Percentiles rank a stretch among this genome's conserved stretches.
Evolutionary conservation across 352 stramenopile species (phyloP).

Genomic region (Phytophthora pluvialis): DNA sequence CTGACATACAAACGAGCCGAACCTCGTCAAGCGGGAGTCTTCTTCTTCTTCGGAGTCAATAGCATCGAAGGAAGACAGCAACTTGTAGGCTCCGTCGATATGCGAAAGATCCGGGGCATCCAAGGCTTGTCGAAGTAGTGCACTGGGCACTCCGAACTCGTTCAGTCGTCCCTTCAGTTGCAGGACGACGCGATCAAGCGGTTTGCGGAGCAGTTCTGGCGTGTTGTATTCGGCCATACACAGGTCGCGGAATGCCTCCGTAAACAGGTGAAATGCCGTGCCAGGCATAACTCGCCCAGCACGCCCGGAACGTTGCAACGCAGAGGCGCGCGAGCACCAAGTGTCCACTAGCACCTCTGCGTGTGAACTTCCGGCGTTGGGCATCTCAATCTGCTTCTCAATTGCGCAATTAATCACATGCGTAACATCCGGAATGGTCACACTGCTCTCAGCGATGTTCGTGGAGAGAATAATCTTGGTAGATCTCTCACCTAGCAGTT

Average conservation of each 20-base stretch:
- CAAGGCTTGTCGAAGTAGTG: slow-evolving; percentile 68
- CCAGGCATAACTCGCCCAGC: slow-evolving; percentile 94
- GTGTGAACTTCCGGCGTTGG: slow-evolving; percentile 66
- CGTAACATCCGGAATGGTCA: slow-evolving; percentile 96
- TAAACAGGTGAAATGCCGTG: slow-evolving; percentile 92
- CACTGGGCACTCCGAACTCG: slow-evolving; percentile 74
- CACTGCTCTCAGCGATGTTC: slow-evolving; percentile 97
- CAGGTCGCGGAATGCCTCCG: slow-evolving; percentile 59
- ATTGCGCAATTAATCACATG: slow-evolving; percentile 89
- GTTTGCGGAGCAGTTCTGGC: slow-evolving; percentile 83
- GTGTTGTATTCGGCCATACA: slow-evolving; percentile 87
- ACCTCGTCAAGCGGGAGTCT: slow-evolving; percentile 67
- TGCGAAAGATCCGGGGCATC: slow-evolving; percentile 71
- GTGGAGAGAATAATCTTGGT: slow-evolving; percentile 96
- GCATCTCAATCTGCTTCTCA: slow-evolving; percentile 89
- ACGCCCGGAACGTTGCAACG: slow-evolving; percentile 84
- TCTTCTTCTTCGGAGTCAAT: slow-evolving; percentile 68
- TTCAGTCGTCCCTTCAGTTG: slow-evolving; percentile 78
- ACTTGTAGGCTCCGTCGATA: slow-evolving; percentile 81
- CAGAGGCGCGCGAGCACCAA: slow-evolving; percentile 95
- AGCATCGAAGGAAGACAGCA: slow-evolving; percentile 71
- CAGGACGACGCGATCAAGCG: slow-evolving; percentile 80
- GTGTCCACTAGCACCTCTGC: slow-evolving; percentile 77
- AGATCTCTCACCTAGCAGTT: slow-evolving; percentile 44
- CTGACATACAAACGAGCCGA: slow-evolving; percentile 81